Conservation (phyloP, 2,329 filamentous ascomycete genomes). For the Pseudocercospora vitis region DNA sequence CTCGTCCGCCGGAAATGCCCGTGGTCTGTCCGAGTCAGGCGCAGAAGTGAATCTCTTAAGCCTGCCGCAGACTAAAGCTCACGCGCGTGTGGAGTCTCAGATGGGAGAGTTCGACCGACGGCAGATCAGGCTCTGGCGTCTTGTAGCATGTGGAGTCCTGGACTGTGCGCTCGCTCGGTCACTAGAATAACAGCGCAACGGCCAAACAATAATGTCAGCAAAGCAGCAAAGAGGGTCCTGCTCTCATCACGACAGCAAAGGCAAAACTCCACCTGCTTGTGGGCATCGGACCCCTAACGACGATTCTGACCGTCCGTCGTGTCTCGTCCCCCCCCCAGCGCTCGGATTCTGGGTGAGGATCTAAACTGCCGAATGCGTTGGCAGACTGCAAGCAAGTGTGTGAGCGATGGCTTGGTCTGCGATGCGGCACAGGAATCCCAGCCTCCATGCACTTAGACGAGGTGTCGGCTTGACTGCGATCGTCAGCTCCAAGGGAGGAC, state of each 20-base stretch:
- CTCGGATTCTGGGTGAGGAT: too few relatives aligned
- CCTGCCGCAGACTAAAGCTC: background rate
- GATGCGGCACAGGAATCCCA: conserved; percentile 10
- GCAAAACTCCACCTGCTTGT: background rate
- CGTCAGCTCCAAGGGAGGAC: too few relatives aligned
- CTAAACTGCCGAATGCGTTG: conserved; percentile 7
- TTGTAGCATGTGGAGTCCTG: conserved; percentile 13
- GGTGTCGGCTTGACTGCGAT: background rate
- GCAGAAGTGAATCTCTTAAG: conserved; percentile 13
- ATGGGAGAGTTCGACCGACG: conserved; percentile 8
- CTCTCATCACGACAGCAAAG: too few relatives aligned
- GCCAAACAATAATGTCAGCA: background rate
- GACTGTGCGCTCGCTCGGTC: conserved; percentile 13
- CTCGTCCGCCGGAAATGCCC: conserved; percentile 6
- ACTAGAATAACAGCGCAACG: too few relatives aligned
- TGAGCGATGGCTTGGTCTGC: background rate
- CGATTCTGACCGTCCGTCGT: too few relatives aligned
- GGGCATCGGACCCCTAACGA: background rate
- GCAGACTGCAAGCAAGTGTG: background rate
- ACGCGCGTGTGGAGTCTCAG: conserved; percentile 16
- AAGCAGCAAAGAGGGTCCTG: conserved; percentile 1
- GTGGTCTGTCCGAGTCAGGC: conserved; percentile 2
- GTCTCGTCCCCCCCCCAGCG: too few relatives aligned
- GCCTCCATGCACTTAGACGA: conserved; percentile 17
- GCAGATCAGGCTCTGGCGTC: conserved; percentile 17